Conservation (phyloP, 192 early-diverging fungal genomes). For the Phycomyces blakesleeanus region DNA sequence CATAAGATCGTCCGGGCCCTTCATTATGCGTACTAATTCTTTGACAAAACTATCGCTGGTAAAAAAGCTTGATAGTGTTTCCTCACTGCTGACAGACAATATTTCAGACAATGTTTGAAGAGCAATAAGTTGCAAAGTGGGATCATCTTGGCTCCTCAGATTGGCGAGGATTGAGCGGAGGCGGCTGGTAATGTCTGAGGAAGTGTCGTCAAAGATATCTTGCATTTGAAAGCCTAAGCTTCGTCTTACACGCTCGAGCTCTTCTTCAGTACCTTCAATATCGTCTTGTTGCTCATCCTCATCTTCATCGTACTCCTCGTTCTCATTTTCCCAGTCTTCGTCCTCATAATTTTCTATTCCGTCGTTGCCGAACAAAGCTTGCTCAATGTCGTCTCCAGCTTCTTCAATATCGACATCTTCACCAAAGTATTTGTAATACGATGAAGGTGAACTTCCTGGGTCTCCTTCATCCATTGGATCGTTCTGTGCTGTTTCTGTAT, state of each 20-base stretch:
- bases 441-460: not conserved
- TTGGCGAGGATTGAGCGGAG: slow-evolving; percentile 58
- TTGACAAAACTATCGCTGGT: slow-evolving; percentile 63
- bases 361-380: not conserved
- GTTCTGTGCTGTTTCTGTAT: not conserved
- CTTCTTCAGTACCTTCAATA: slow-evolving; percentile 23
- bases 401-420: not conserved
- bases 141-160: slow-evolving; percentile 54
- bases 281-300: slow-evolving; percentile 20
- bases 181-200: slow-evolving; percentile 38
- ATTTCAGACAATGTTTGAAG: slow-evolving; percentile 81
- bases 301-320: slow-evolving; percentile 31
- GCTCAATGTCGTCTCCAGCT: not conserved
- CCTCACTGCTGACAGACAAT: slow-evolving; percentile 76
- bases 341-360: not conserved
- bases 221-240: slow-evolving; percentile 29
- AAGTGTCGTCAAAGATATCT: slow-evolving; percentile 37
- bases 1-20: slow-evolving; percentile 40
- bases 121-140: slow-evolving; percentile 72
- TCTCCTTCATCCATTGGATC: not conserved
- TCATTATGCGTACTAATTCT: slow-evolving; percentile 62
- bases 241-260: slow-evolving; percentile 20
- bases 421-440: slow-evolving; percentile 1
- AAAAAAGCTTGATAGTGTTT: slow-evolving; percentile 58
- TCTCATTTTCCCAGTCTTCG: slow-evolving; percentile 21